phyloP scores from a whole-genome alignment of 176 grass and related monocot genomes.

The Echinochloa phyllopogon region DNA sequence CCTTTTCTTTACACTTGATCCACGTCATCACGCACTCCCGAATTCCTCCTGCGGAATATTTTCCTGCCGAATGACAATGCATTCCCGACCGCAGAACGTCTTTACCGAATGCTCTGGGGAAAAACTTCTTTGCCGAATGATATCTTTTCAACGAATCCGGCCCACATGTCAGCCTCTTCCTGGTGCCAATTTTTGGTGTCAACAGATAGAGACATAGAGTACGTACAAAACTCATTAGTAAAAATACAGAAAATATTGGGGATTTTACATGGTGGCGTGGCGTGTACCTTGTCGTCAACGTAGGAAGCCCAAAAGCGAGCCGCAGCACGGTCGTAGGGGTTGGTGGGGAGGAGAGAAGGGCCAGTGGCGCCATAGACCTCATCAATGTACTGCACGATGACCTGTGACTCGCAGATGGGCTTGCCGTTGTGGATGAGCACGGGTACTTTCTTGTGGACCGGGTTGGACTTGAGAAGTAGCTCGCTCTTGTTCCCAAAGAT shows the following conservation, averaged over 20 bases:
- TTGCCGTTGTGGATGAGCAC: slow-evolving; percentile 21
- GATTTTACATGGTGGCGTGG: not conserved
- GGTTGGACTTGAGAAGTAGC: slow-evolving; percentile 27
- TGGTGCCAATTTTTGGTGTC: too few relatives aligned
- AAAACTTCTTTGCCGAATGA: too few relatives aligned
- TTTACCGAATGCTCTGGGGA: too few relatives aligned
- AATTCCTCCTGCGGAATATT: too few relatives aligned
- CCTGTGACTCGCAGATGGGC: not conserved
- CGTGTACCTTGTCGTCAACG: slow-evolving; percentile 46
- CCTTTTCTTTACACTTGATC: too few relatives aligned
- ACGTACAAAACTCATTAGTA: not conserved
- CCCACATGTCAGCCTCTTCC: too few relatives aligned
- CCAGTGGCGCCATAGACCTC: not conserved
- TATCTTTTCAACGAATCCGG: too few relatives aligned
- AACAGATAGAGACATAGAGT: too few relatives aligned
- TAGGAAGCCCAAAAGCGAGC: slow-evolving; percentile 29
- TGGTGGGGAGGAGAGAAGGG: slow-evolving; percentile 25
- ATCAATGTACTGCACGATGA: slow-evolving; percentile 23
- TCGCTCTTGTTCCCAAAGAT: slow-evolving; percentile 12
- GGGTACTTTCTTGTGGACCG: slow-evolving; percentile 7
- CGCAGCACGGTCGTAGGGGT: not conserved
- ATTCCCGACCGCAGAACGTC: too few relatives aligned
- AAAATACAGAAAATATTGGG: not conserved
- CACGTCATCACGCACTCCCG: too few relatives aligned
- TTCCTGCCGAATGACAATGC: too few relatives aligned